Conservation (phyloP, 805 yeast species). For the Saturnispora mendoncae region DNA sequence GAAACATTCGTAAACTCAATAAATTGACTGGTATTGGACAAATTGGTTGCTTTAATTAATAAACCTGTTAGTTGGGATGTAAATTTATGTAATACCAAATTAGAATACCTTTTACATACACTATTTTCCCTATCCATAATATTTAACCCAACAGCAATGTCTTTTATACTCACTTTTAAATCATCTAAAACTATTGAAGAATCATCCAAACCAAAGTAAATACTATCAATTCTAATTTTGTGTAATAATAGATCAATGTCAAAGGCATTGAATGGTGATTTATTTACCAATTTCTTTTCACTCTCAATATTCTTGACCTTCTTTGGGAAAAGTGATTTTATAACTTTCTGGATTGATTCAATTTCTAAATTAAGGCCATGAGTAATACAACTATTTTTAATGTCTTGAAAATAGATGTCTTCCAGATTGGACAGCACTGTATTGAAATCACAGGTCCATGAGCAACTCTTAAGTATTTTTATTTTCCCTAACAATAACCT, state of each 20-base stretch:
- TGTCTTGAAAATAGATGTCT: slow-evolving; percentile 1
- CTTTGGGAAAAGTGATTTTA: not conserved
- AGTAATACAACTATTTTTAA: slow-evolving; percentile 8
- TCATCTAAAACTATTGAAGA: slow-evolving; percentile 1
- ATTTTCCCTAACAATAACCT: slow-evolving; percentile 4
- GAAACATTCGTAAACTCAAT: slow-evolving; percentile 15
- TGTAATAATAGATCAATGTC: slow-evolving; percentile 5
- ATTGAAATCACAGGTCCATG: slow-evolving; percentile 12
- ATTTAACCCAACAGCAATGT: slow-evolving; percentile 10
- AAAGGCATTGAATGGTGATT: not conserved
- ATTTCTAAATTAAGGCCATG: slow-evolving; percentile 8
- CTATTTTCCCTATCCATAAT: slow-evolving; percentile 8
- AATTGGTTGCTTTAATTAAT: not conserved
- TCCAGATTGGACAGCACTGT: not conserved
- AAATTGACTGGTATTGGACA: slow-evolving; percentile 6
- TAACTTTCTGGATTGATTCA: too few relatives aligned
- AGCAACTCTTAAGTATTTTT: slow-evolving; percentile 5
- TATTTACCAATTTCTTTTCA: not conserved
- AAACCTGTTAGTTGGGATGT: slow-evolving; percentile 13
- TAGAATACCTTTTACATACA: slow-evolving; percentile 3
- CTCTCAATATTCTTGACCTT: not conserved
- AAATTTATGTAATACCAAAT: slow-evolving; percentile 9
- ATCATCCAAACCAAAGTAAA: slow-evolving; percentile 14
- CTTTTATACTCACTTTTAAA: slow-evolving; percentile 7
- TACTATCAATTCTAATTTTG: slow-evolving; percentile 6